Evolutionary conservation across 2,329 filamentous ascomycete genomes (phyloP).

Genomic region (Clarireedia hainanense): DNA sequence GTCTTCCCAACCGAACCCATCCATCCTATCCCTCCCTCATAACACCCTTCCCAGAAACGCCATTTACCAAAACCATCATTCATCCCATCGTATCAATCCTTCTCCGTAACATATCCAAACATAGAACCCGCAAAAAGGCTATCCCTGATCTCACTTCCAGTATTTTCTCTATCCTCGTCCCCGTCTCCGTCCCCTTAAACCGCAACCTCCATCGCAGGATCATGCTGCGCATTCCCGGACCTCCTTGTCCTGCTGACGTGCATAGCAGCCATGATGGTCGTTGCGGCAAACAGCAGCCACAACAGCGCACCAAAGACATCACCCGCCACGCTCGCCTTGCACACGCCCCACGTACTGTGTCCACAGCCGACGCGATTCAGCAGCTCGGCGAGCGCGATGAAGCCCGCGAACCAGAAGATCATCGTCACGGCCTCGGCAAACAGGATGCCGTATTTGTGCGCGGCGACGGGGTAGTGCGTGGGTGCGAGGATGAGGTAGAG

Average conservation of each 20-base stretch:
- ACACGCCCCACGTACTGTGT: conserved; percentile 30
- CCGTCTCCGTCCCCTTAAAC: not conserved
- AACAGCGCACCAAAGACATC: conserved; percentile 40
- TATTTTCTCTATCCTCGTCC: too few relatives aligned
- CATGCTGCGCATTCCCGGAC: conserved; percentile 9
- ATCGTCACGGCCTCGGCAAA: conserved; percentile 64
- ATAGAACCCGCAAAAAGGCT: too few relatives aligned
- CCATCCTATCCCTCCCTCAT: not conserved
- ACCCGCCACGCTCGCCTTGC: conserved; percentile 30
- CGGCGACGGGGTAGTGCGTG: conserved; percentile 49
- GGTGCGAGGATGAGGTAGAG: conserved; percentile 64
- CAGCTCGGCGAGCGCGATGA: conserved; percentile 65
- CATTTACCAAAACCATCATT: not conserved
- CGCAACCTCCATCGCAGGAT: conserved; percentile 18
- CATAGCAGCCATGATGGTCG: conserved; percentile 40
- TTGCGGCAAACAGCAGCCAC: conserved; percentile 44
- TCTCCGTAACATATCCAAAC: not conserved
- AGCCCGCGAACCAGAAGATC: conserved; percentile 86
- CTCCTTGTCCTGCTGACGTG: conserved; percentile 36
- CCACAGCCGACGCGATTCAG: conserved; percentile 49
- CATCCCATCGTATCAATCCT: not conserved
- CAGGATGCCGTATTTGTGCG: conserved; percentile 58
- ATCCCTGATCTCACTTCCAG: too few relatives aligned
- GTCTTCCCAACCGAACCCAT: not conserved
- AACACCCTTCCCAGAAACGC: not conserved